Evolutionary conservation across 23 red algal genomes (phyloP).

Genomic region (Gracilaria caudata): DNA sequence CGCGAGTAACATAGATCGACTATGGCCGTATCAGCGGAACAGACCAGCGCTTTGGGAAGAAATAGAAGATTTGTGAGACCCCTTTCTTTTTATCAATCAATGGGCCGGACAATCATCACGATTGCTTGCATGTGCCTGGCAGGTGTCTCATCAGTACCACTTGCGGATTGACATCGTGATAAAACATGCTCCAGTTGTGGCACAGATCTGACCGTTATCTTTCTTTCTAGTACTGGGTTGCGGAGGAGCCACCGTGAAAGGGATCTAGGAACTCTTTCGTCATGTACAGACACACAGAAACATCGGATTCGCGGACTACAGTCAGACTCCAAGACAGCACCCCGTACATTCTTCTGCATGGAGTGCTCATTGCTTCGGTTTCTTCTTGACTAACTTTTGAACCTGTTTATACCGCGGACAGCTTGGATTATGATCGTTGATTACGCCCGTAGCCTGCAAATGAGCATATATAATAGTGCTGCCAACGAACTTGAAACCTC

Average conservation of each 20-base stretch:
- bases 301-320: too few relatives aligned
- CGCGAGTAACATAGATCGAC: background rate
- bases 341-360: too few relatives aligned
- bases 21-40: background rate
- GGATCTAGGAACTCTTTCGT: too few relatives aligned
- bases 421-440: conserved; percentile 63
- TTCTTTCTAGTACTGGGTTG: too few relatives aligned
- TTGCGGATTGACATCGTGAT: background rate
- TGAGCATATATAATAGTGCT: conserved; percentile 66
- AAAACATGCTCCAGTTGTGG: too few relatives aligned
- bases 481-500: conserved; percentile 78
- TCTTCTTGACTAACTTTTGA: conserved; percentile 12
- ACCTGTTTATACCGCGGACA: conserved; percentile 50
- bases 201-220: too few relatives aligned
- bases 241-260: too few relatives aligned
- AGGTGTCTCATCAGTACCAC: too few relatives aligned
- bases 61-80: background rate
- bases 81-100: background rate
- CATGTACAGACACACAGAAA: too few relatives aligned
- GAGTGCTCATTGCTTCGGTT: background rate
- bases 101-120: background rate
- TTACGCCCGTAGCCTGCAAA: conserved; percentile 79
- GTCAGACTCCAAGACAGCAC: too few relatives aligned
- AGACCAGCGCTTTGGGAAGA: background rate
- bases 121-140: background rate